These are phyloP conservation scores for Blastobotrys mokoenaii DNA, from an alignment of 805 yeast genomes.

Conservation along the genomic window DNA sequence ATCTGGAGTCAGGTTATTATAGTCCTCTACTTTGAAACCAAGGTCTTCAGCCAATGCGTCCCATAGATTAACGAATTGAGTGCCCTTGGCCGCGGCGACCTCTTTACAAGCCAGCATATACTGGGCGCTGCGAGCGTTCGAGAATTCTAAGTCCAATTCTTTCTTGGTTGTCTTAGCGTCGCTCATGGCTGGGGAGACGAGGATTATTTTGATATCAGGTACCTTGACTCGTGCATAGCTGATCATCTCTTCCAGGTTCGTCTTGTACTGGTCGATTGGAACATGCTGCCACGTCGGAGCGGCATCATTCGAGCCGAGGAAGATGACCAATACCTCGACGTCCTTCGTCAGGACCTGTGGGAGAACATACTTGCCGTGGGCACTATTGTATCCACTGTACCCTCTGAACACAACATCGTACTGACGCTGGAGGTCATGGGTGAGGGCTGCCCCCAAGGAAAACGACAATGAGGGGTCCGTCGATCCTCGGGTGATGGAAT, in stretches of 20 bases:
- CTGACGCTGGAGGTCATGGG: background rate
- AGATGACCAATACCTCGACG: background rate
- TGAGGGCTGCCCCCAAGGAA: background rate
- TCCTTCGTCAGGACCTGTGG: background rate
- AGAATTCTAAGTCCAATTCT: too few relatives aligned
- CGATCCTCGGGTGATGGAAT: background rate
- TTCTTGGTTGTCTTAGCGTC: background rate
- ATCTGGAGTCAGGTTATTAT: too few relatives aligned
- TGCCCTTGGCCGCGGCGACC: background rate
- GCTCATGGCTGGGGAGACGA: background rate
- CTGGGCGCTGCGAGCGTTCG: too few relatives aligned
- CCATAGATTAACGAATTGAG: background rate
- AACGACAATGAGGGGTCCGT: background rate
- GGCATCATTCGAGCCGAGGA: background rate
- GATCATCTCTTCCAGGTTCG: background rate
- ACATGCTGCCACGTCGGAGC: background rate
- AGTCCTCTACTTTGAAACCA: background rate
- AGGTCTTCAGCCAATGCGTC: background rate
- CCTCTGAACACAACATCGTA: background rate
- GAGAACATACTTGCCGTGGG: background rate
- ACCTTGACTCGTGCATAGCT: background rate
- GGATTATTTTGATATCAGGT: background rate
- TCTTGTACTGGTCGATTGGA: background rate
- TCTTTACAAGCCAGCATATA: background rate
- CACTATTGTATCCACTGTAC: background rate